Base-by-base conservation (phyloP, 1,284 basidiomycete genomes). In the Microbotryum lychnidis-dioicae region DNA sequence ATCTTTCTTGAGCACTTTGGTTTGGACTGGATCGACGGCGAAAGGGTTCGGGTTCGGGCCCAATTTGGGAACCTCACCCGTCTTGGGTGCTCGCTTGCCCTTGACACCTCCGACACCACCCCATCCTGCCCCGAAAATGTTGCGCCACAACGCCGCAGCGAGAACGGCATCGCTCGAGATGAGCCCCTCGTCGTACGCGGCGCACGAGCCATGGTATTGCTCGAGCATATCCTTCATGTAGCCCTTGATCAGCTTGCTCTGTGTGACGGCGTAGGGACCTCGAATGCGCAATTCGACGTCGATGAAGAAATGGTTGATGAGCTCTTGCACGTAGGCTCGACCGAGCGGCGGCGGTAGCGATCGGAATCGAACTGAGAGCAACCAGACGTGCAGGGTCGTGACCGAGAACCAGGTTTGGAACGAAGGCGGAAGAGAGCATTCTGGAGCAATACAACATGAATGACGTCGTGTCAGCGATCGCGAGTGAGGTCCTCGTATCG, bases 361-460 rank as follows among this genome's bases (percentile, higher is more conserved):
- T 16, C 94, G 87, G 29, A 97, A 81, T 23, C 94, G 87, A 52
- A 89, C 86, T 9, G 87, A 86, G 54, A 97, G 83, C 61, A 97
- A 80, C 84, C 93, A 91, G 59, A 97, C 80, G 76, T 98, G 93
- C 47, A 97, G 80, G 67, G 94, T 91, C 50, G 91, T 92, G 58
- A 97, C 80, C 31, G 91, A 91, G 78, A 97, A 97, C 89, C 93
- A 98, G 6, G 92, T 90, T 74, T 97, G 93, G 75, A 97, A 97
- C 0, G 94, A 97, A 8, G 87, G 86, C 3, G 94, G 93, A 16
- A 98, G 80, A 55, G 81, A 80, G 73, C 91, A 97, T 68, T 86
- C 93, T 92, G 68, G 3, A 21, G 23, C 8, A 23, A 61, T 20
- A 23, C 21, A 23, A 54, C 10, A 6, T 12, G 50, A 23, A 50